Percentiles rank a stretch among this genome's conserved stretches.
phyloP scores from a whole-genome alignment of 2,329 filamentous ascomycete species.

The Colletotrichum cordylinicola region DNA sequence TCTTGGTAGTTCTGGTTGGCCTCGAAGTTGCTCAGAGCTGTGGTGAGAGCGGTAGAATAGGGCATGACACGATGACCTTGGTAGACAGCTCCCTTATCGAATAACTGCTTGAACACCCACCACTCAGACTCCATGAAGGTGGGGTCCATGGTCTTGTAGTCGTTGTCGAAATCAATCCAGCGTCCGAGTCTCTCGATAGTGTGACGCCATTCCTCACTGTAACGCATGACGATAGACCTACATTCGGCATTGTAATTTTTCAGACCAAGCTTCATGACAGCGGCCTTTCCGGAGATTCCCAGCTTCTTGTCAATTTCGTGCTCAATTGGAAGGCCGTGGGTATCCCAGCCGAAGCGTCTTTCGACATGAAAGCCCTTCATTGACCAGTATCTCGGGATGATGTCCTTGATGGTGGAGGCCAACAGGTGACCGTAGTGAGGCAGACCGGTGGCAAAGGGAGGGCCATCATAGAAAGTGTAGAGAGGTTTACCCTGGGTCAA shows the following conservation, averaged over 20 bases:
- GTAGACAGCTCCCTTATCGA: conserved; percentile 89
- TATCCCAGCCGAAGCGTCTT: conserved; percentile 93
- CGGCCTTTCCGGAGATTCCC: conserved; percentile 85
- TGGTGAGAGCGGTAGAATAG: conserved; percentile 73
- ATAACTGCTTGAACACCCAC: conserved; percentile 96
- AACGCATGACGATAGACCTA: conserved; percentile 91
- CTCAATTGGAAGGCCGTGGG: conserved; percentile 93
- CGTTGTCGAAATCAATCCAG: conserved; percentile 98
- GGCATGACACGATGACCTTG: conserved; percentile 93
- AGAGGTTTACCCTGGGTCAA: conserved; percentile 81
- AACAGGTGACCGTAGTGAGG: conserved; percentile 77
- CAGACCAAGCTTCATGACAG: conserved; percentile 85
- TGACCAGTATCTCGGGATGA: conserved; percentile 95
- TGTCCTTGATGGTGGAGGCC: conserved; percentile 95
- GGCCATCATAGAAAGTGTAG: conserved; percentile 95
- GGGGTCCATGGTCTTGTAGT: conserved; percentile 98
- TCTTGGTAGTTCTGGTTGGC: conserved; percentile 95
- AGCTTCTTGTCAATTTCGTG: conserved; percentile 98
- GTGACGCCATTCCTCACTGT: conserved; percentile 82
- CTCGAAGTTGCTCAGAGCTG: conserved; percentile 77
- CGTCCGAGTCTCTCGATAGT: conserved; percentile 89
- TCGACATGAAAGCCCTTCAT: conserved; percentile 96
- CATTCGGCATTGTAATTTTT: conserved; percentile 92
- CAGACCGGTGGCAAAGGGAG: conserved; percentile 76
- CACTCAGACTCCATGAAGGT: conserved; percentile 95